Percentiles rank a stretch among this genome's conserved stretches.
Evolutionary conservation across 2,329 filamentous ascomycete genomes (phyloP).

Genomic region (Epichloe brachyelytri): DNA sequence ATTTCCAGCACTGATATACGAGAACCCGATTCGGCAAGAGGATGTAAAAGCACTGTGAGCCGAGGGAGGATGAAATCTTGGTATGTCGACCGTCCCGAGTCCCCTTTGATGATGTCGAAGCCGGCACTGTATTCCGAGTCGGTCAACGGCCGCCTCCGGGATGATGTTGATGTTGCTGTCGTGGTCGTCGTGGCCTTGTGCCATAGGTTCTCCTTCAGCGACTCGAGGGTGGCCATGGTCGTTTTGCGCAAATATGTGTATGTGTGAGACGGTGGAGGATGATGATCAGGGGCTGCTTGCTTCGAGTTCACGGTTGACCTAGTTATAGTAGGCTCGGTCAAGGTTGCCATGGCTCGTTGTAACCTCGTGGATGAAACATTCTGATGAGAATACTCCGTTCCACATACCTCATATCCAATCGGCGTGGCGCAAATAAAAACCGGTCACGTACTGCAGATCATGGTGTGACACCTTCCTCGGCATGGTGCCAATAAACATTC

Average conservation of each 20-base stretch:
- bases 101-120: conserved; percentile 29
- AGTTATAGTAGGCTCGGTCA: too few species aligned
- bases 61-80: background rate
- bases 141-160: conserved; percentile 23
- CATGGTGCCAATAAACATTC: too few species aligned
- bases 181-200: background rate
- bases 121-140: conserved; percentile 36
- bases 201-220: background rate
- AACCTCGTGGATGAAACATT: too few species aligned
- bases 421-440: too few species aligned
- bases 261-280: too few species aligned
- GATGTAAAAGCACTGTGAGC: background rate
- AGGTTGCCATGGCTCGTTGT: too few species aligned
- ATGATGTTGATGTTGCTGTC: conserved; percentile 5
- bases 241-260: background rate
- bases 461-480: too few species aligned
- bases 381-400: too few species aligned
- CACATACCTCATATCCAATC: too few species aligned
- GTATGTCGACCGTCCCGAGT: conserved; percentile 16
- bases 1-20: conserved; percentile 44
- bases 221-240: background rate
- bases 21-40: conserved; percentile 26
- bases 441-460: too few species aligned
- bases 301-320: too few species aligned
- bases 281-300: too few species aligned